Evolutionary conservation across 768 basidiomycete species (phyloP).

Genomic region (Tulasnella sp.): DNA sequence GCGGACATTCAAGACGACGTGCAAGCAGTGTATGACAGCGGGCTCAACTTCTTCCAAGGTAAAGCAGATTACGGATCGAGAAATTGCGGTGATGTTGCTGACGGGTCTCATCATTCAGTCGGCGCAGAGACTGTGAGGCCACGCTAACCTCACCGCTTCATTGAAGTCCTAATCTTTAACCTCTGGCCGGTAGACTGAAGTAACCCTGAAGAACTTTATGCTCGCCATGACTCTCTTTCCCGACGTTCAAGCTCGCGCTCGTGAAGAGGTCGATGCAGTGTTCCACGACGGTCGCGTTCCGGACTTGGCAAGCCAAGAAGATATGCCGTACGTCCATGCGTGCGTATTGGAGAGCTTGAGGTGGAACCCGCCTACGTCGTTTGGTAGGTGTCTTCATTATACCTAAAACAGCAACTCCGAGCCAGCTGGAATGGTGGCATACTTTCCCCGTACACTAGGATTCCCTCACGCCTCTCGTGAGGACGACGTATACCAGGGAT

Average conservation of each 20-base stretch:
- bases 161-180: not conserved
- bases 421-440: not conserved
- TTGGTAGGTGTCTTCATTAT: not conserved
- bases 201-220: not conserved
- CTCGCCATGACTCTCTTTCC: constrained; percentile 13
- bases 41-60: not conserved
- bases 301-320: not conserved
- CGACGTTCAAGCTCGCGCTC: not conserved
- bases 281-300: not conserved
- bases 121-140: not conserved
- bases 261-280: not conserved
- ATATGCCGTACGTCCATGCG: constrained; percentile 2
- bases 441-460: not conserved
- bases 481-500: constrained; percentile 11
- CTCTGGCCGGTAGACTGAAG: not conserved
- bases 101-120: not conserved
- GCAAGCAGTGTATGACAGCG: not conserved
- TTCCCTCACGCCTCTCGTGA: not conserved
- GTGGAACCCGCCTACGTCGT: not conserved
- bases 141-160: not conserved
- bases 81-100: not conserved
- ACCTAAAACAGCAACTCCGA: not conserved
- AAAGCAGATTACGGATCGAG: not conserved
- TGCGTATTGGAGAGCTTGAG: not conserved
- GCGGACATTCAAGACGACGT: not conserved